Percentiles rank a stretch among this genome's conserved stretches.
These are phyloP conservation scores for Paramecium biaurelia DNA, from an alignment of 73 alveolate species.

Conservation along the genomic window DNA sequence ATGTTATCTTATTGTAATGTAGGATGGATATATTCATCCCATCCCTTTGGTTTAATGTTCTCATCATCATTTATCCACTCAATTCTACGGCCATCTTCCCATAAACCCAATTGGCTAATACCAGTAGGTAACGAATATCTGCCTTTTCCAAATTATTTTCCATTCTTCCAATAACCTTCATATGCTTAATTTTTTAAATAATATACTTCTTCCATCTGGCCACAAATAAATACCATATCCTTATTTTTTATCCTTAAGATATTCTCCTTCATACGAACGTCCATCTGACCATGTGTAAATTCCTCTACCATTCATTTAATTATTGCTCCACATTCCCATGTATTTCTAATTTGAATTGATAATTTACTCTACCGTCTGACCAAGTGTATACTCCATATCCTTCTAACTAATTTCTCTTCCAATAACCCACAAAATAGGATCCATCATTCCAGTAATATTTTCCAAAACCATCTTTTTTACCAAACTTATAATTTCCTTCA, in stretches of 20 bases:
- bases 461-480: slow-evolving; percentile 73
- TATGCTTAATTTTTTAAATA: slow-evolving; percentile 62
- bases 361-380: slow-evolving; percentile 51
- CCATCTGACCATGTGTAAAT: slow-evolving; percentile 80
- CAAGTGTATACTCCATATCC: slow-evolving; percentile 73
- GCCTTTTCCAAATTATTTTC: slow-evolving; percentile 63
- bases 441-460: slow-evolving; percentile 82
- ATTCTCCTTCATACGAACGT: slow-evolving; percentile 77
- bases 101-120: neutral
- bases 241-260: slow-evolving; percentile 75
- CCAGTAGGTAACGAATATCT: slow-evolving; percentile 21
- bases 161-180: slow-evolving; percentile 63
- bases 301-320: slow-evolving; percentile 86
- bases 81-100: slow-evolving; percentile 32
- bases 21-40: neutral
- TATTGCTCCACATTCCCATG: slow-evolving; percentile 74
- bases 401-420: slow-evolving; percentile 71
- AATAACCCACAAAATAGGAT: slow-evolving; percentile 74
- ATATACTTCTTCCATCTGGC: slow-evolving; percentile 60
- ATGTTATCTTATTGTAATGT: neutral
- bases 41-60: neutral
- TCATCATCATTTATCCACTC: neutral
- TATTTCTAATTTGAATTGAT: slow-evolving; percentile 52
- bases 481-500: slow-evolving; percentile 66
- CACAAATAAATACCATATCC: slow-evolving; percentile 74